Evolutionary conservation across 148 eudicot species (phyloP), one percentile per base, ranked within the genome.

Genomic region (Nyssa sinensis): DNA sequence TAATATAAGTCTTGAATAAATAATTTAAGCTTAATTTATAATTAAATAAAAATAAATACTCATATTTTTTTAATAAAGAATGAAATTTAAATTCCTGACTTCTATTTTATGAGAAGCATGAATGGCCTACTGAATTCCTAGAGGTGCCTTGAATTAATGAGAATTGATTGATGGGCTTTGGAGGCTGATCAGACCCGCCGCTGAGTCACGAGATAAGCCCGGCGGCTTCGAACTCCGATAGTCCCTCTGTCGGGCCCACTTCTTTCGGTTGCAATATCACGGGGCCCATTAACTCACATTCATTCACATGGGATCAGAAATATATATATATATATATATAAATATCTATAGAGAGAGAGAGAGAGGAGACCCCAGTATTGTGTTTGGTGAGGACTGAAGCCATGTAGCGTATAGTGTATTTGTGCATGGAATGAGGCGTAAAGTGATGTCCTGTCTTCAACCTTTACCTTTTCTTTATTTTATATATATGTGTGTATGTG

Each of bases 121-220:
- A n/a, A n/a, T n/a, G n/a, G n/a, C n/a, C n/a, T n/a, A n/a, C n/a
- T n/a, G n/a, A n/a, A n/a, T n/a, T 37, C 29, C 62, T 14, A n/a
- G n/a, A 58, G 29, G 44, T 58, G 30, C 4, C 14, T 27, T 27
- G 31, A 27, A 60, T 24, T 60, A 60, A 60, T 6, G 31, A 7
- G 63, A n/a, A n/a, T 25, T 60, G 59, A 70, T 51, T 70, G 62
- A 70, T 31, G 62, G 73, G 73, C 44, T 19, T 70, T 32, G 24
- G 72, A 53, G 55, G 41, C 12, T 1, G 73, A 70, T 53, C 31
- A 41, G 72, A 75, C 57, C 37, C 78, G 59, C 72, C 78, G 66
- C 66, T 39, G 35, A 32, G 71, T 75, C 78, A 75, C 78, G 78
- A 59, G 78, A 41, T 66, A 33, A 66, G 71, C 53, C 69, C 76